phyloP scores from a whole-genome alignment of 208 protist genomes.

The Crithidia acanthocephali region DNA sequence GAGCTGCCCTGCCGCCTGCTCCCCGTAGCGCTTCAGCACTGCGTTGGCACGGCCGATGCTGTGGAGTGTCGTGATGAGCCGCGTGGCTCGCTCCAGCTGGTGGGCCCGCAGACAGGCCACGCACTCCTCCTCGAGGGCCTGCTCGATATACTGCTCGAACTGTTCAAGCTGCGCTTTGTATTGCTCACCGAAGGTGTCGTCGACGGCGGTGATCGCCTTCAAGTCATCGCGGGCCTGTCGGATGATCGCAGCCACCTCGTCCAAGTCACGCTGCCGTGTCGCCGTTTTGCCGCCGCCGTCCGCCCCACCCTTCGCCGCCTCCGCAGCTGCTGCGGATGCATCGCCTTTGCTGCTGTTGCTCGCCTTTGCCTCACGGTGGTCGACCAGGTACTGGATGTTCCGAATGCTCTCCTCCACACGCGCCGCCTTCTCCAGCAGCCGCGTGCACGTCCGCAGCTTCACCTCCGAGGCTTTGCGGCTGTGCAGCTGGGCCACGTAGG shows the following conservation, averaged over 20 bases:
- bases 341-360: not conserved
- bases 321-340: not conserved
- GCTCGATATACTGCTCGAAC: slow-evolving; percentile 65
- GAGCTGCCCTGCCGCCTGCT: slow-evolving; percentile 35
- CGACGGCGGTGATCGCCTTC: slow-evolving; percentile 51
- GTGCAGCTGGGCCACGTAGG: slow-evolving; percentile 42
- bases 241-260: slow-evolving; percentile 29
- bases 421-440: slow-evolving; percentile 50
- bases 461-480: slow-evolving; percentile 41
- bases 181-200: slow-evolving; percentile 64
- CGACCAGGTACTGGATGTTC: slow-evolving; percentile 50
- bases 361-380: slow-evolving; percentile 32
- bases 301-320: not conserved
- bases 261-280: slow-evolving; percentile 24
- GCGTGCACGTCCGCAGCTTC: slow-evolving; percentile 56
- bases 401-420: slow-evolving; percentile 52
- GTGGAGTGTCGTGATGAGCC: slow-evolving; percentile 59
- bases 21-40: slow-evolving; percentile 58
- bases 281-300: not conserved
- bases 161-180: slow-evolving; percentile 51
- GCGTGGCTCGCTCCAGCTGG: slow-evolving; percentile 48
- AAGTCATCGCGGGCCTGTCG: slow-evolving; percentile 49
- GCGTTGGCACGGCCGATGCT: slow-evolving; percentile 66
- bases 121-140: slow-evolving; percentile 68
- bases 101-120: slow-evolving; percentile 43